A percentile compares a stretch with the other conserved stretches of the same genome.
These are phyloP conservation scores for Catenaria anguillulae DNA, from an alignment of 371 early-diverging fungal genomes.

Conservation along the genomic window DNA sequence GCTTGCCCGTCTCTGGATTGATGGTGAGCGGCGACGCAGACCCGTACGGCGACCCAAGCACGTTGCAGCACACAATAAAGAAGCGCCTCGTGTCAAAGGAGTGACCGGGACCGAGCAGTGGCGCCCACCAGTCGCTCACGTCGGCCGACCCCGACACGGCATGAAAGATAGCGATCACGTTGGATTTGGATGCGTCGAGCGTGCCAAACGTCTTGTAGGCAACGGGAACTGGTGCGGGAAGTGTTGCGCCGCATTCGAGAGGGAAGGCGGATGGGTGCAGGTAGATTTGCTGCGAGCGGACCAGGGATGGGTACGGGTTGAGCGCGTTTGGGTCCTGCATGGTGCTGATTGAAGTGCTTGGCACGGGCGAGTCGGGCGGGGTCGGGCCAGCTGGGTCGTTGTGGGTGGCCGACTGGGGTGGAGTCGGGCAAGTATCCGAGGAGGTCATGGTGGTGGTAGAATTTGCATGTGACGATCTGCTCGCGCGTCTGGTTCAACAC, in stretches of 20 bases:
- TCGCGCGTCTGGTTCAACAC: too few relatives aligned
- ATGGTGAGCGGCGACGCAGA: constrained; percentile 77
- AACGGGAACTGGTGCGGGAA: constrained; percentile 68
- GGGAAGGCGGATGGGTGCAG: constrained; percentile 55
- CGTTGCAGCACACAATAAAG: constrained; percentile 89
- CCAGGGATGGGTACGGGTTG: too few relatives aligned
- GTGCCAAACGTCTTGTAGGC: constrained; percentile 94
- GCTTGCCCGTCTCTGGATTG: constrained; percentile 56
- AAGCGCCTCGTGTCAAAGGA: constrained; percentile 80
- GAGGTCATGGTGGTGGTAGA: too few relatives aligned
- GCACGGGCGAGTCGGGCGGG: too few relatives aligned
- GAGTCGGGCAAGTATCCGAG: too few relatives aligned
- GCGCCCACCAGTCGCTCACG: constrained; percentile 77
- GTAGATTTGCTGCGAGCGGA: too few relatives aligned
- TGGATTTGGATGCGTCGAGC: constrained; percentile 55
- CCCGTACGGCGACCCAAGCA: constrained; percentile 90
- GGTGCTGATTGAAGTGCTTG: too few relatives aligned
- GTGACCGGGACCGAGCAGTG: constrained; percentile 68
- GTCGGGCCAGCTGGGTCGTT: too few relatives aligned
- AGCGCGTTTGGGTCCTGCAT: too few relatives aligned
- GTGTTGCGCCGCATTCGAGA: constrained; percentile 56
- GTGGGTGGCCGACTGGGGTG: too few relatives aligned
- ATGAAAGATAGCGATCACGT: constrained; percentile 93
- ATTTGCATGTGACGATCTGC: too few relatives aligned
- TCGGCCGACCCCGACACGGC: constrained; percentile 90